Percentiles rank a stretch among this genome's conserved stretches.
Evolutionary conservation across 202 grass and related monocot genomes (phyloP).

Genomic region (Elaeis oleifera): DNA sequence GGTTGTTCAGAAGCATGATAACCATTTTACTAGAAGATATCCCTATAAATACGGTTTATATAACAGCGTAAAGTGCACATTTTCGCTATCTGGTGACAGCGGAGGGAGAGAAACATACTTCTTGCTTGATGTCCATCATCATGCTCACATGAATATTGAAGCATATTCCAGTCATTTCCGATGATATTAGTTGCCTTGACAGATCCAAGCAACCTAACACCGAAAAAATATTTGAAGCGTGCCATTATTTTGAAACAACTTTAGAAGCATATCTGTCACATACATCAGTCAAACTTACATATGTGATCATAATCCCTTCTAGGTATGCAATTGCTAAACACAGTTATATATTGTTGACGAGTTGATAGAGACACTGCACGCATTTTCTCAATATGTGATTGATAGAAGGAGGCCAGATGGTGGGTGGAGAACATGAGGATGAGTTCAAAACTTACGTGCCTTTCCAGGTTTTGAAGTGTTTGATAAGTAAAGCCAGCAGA

Average conservation of each 20-base stretch:
- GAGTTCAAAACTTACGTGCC: slow-evolving; percentile 22
- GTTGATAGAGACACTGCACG: background rate
- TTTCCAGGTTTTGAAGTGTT: slow-evolving; percentile 47
- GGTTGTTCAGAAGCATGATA: no score
- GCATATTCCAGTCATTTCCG: background rate
- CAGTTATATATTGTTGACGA: background rate
- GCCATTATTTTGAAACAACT: slow-evolving; percentile 28
- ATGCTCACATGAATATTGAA: no score
- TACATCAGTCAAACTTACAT: slow-evolving; percentile 57
- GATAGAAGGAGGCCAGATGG: slow-evolving; percentile 11
- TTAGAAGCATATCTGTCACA: slow-evolving; percentile 26
- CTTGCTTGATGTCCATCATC: no score
- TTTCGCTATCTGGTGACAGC: no score
- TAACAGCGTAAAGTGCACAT: no score
- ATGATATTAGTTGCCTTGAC: slow-evolving; percentile 5
- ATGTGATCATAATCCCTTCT: slow-evolving; percentile 45
- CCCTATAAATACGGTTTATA: no score
- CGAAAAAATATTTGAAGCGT: slow-evolving; percentile 26
- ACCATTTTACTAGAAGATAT: no score
- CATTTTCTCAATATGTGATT: slow-evolving; percentile 22
- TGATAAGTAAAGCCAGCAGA: slow-evolving; percentile 28
- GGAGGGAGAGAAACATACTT: no score
- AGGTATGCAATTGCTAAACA: slow-evolving; percentile 49
- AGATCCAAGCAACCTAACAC: slow-evolving; percentile 29
- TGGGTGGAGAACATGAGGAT: slow-evolving; percentile 33